These are phyloP conservation scores for Ajuga chamaepitys DNA, from an alignment of 257 asterid genomes.

Conservation along the genomic window DNA sequence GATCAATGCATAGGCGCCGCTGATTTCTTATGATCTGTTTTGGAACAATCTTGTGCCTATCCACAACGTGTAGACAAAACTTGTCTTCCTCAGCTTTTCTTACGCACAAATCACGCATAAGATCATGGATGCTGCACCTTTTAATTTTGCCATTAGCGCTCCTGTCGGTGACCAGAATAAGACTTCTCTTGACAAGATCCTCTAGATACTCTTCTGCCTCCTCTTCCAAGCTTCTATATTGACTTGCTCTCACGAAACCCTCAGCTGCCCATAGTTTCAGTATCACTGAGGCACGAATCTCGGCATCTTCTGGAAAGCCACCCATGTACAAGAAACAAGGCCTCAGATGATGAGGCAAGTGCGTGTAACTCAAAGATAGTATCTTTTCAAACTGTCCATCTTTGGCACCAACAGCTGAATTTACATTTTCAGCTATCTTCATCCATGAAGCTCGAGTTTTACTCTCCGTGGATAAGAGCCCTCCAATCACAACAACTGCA, in stretches of 20 bases:
- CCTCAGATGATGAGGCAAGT: constrained; percentile 2
- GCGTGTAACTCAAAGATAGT: neutral
- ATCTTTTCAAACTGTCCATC: neutral
- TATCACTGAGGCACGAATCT: constrained; percentile 2
- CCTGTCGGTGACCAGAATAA: neutral
- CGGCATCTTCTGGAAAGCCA: neutral
- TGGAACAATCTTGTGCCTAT: too few species aligned
- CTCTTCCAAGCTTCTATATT: neutral
- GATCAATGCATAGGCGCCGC: neutral
- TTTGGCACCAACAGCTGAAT: neutral
- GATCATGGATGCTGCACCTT: neutral
- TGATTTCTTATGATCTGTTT: neutral
- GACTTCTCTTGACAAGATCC: constrained; percentile 3
- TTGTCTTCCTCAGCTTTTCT: neutral
- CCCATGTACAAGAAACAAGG: constrained; percentile 1
- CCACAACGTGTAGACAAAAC: neutral
- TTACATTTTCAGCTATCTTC: neutral
- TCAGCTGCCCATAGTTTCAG: constrained; percentile 10
- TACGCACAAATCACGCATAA: neutral
- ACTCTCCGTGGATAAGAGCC: neutral
- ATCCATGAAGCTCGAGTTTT: neutral
- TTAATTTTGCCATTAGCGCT: neutral
- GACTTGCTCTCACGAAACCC: neutral
- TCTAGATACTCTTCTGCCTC: neutral
- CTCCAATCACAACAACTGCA: constrained; percentile 2